A percentile compares a stretch with the other conserved stretches of the same genome.
phyloP scores from a whole-genome alignment of 306 rosid species.

The Castanea mollissima region DNA sequence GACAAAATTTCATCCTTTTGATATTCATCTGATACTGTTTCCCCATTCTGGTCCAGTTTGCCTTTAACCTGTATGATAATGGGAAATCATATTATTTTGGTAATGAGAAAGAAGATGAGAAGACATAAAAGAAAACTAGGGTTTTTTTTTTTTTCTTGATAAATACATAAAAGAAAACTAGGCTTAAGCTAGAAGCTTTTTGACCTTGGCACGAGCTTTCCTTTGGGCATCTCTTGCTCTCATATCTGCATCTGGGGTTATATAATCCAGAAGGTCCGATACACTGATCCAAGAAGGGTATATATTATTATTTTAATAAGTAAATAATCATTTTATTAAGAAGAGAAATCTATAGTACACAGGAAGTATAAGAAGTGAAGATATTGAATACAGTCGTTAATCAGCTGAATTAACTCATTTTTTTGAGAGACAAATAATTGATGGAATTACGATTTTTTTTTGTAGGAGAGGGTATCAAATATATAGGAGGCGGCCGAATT shows the following conservation, averaged over 20 bases:
- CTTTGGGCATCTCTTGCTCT: constrained; percentile 92
- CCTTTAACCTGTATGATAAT: constrained; percentile 68
- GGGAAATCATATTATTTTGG: constrained; percentile 19
- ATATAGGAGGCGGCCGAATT: no score
- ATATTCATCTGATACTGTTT: constrained; percentile 56
- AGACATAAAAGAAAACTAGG: constrained; percentile 14
- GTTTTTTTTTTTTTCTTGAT: neutral
- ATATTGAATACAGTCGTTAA: neutral
- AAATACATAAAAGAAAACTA: constrained; percentile 13
- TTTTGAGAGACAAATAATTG: no score
- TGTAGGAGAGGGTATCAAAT: no score
- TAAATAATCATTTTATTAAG: no score
- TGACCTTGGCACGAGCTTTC: constrained; percentile 92
- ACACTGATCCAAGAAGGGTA: constrained; percentile 54
- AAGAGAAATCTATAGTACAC: no score
- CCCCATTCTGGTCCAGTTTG: constrained; percentile 69
- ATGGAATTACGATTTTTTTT: no score
- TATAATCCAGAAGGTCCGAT: constrained; percentile 96
- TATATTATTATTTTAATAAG: no score
- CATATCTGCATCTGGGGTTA: constrained; percentile 86
- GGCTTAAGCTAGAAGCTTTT: constrained; percentile 8
- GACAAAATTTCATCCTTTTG: constrained; percentile 59
- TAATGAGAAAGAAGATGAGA: constrained; percentile 5
- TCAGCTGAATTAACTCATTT: no score
- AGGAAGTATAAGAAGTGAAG: constrained; percentile 1